phyloP scores from a whole-genome alignment of 768 basidiomycete genomes.

The Termitomyces sp. region DNA sequence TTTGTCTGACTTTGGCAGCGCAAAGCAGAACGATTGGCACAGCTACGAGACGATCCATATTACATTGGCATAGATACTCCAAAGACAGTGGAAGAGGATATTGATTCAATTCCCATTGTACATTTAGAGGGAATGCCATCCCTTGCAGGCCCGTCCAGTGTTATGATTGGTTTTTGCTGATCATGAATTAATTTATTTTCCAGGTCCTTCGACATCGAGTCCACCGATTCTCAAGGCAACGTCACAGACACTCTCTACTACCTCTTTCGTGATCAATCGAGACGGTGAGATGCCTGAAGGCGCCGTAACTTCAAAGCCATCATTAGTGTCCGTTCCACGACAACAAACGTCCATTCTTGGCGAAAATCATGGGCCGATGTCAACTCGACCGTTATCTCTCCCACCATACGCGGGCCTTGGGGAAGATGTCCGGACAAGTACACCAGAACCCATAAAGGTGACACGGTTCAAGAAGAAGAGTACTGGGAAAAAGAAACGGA shows the following conservation, averaged over 20 bases:
- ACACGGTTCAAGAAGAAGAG: conserved; percentile 64
- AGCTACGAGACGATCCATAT: conserved; percentile 84
- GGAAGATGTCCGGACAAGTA: conserved; percentile 39
- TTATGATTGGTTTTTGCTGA: background rate
- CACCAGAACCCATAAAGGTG: conserved; percentile 73
- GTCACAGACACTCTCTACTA: conserved; percentile 32
- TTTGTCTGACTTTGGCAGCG: conserved; percentile 36
- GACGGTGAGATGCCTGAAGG: conserved; percentile 84
- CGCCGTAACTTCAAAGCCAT: conserved; percentile 21
- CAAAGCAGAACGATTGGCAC: conserved; percentile 69
- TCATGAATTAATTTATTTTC: background rate
- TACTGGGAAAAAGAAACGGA: conserved; percentile 66
- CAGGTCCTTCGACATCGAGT: conserved; percentile 27
- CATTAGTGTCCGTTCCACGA: conserved; percentile 22
- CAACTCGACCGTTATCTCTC: conserved; percentile 35
- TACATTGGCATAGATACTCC: conserved; percentile 71
- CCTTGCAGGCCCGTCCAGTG: conserved; percentile 24
- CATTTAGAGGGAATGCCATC: conserved; percentile 69
- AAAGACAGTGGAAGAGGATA: conserved; percentile 42
- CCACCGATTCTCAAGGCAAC: conserved; percentile 41
- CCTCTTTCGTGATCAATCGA: conserved; percentile 63
- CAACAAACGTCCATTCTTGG: conserved; percentile 12
- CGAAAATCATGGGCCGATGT: conserved; percentile 24
- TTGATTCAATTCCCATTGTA: conserved; percentile 93
- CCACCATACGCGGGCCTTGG: conserved; percentile 49